Evolutionary conservation across 2,329 filamentous ascomycete genomes (phyloP).

Genomic region (Mollisia scopiformis): DNA sequence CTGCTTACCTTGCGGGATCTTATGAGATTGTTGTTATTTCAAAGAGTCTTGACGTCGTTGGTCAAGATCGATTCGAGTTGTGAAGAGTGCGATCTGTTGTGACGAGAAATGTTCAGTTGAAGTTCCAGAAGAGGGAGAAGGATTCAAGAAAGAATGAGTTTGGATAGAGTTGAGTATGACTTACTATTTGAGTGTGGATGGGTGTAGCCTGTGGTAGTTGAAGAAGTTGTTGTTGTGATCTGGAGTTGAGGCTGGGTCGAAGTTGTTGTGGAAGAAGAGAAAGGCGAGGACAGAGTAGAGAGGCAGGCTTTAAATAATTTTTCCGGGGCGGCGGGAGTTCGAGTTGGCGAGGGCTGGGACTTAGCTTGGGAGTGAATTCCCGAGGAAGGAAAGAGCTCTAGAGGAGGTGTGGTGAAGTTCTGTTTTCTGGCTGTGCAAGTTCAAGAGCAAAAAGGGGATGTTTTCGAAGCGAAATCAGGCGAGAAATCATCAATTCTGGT

Average conservation of each 20-base stretch:
- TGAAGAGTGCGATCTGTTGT: background rate
- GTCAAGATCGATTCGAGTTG: background rate
- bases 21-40: background rate
- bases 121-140: too few species aligned
- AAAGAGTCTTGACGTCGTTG: background rate
- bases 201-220: background rate
- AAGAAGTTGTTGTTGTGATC: constrained; percentile 1
- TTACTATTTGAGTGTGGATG: background rate
- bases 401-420: background rate
- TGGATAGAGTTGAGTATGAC: background rate
- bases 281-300: background rate
- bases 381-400: too few species aligned
- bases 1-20: background rate
- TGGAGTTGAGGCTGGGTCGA: constrained; percentile 6
- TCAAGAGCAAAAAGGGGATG: background rate
- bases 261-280: constrained; percentile 6
- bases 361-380: background rate
- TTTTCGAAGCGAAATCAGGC: background rate
- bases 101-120: background rate
- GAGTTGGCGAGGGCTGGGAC: constrained; percentile 8
- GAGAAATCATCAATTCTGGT: constrained; percentile 11
- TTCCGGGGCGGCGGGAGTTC: constrained; percentile 1
- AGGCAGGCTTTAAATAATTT: constrained; percentile 12
- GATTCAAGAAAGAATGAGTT: background rate
- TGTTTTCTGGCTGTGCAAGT: background rate